These are phyloP conservation scores for Solanum hybrid DNA, from an alignment of 305 asterid genomes.

Conservation along the genomic window DNA sequence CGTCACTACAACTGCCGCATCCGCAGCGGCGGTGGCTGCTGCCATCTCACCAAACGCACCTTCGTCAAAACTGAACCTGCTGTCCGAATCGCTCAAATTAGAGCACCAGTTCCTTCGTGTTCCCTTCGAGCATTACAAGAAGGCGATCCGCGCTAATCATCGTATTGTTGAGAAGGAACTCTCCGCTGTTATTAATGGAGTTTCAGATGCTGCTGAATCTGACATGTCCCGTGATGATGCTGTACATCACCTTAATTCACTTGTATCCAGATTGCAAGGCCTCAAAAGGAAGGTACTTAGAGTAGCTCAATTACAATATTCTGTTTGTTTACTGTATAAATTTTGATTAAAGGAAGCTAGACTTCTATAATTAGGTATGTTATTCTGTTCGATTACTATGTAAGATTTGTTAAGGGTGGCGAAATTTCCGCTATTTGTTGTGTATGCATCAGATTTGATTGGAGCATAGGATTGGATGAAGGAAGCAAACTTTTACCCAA, in stretches of 20 bases:
- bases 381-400: background rate
- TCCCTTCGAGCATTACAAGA: conserved; percentile 86
- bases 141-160: conserved; percentile 86
- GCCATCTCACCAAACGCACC: conserved; percentile 17
- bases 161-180: conserved; percentile 82
- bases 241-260: conserved; percentile 56
- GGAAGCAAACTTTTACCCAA: background rate
- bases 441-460: background rate
- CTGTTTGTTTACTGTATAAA: background rate
- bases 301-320: background rate
- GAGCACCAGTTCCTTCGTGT: conserved; percentile 94
- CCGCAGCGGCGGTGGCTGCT: background rate
- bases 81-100: conserved; percentile 62
- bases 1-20: background rate
- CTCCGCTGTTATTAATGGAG: conserved; percentile 54
- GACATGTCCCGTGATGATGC: conserved; percentile 62
- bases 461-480: background rate
- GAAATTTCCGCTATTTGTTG: background rate
- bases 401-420: background rate
- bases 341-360: background rate
- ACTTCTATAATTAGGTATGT: background rate
- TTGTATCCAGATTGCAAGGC: conserved; percentile 77
- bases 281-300: conserved; percentile 73
- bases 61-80: conserved; percentile 44
- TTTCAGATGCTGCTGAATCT: conserved; percentile 28